Percentiles rank a stretch among this genome's conserved stretches.
Conservation (phyloP, 2,329 filamentous ascomycete species). For the Ophiostoma montium region DNA sequence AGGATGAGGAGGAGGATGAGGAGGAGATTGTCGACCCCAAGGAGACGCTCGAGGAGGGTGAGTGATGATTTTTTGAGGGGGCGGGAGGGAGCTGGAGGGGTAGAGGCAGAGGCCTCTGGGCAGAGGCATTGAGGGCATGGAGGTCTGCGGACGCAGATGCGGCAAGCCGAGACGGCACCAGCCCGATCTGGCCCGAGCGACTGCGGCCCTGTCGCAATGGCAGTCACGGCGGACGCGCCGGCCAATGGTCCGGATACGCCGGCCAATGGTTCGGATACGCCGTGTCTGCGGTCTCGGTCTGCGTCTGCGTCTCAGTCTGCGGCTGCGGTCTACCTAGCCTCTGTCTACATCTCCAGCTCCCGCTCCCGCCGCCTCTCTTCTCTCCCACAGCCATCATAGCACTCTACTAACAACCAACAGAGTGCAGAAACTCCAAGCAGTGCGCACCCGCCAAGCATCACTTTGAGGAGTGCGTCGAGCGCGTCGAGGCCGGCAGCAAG, state of each 20-base stretch:
- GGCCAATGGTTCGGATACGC: too few species aligned
- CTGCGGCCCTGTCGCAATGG: too few species aligned
- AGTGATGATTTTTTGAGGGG: neutral
- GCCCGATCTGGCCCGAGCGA: too few species aligned
- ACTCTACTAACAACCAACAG: conserved; percentile 31
- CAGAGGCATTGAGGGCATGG: neutral
- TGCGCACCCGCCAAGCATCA: conserved; percentile 91
- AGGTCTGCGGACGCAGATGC: too few species aligned
- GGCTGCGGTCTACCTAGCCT: too few species aligned
- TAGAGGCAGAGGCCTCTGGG: neutral
- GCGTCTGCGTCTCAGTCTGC: too few species aligned
- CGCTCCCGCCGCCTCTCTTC: neutral
- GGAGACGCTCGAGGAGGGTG: conserved; percentile 82
- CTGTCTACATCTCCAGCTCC: too few species aligned
- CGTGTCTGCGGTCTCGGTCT: too few species aligned
- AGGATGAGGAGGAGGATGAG: conserved; percentile 56
- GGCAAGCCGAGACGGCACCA: too few species aligned
- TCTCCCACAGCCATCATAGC: neutral
- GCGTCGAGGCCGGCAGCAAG: conserved; percentile 67
- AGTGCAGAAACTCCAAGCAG: conserved; percentile 75
- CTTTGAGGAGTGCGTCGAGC: conserved; percentile 95
- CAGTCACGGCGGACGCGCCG: too few species aligned
- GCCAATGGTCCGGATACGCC: too few species aligned
- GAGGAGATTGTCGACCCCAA: conserved; percentile 76
- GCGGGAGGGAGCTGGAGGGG: neutral